phyloP scores from a whole-genome alignment of 345 rosid genomes.

The Turnera subulata region DNA sequence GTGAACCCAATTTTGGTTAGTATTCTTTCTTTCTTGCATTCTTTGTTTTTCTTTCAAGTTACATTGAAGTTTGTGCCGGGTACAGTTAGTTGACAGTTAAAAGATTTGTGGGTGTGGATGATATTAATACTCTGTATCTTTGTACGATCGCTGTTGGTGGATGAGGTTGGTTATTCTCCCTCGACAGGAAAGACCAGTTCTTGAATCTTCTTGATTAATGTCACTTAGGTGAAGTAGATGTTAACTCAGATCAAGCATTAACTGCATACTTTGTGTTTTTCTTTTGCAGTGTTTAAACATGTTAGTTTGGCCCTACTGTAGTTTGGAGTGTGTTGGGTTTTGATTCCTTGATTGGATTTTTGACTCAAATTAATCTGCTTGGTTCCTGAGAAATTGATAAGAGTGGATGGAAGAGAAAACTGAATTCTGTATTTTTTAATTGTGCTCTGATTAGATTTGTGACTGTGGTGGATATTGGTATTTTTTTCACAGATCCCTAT shows the following conservation, averaged over 20 bases:
- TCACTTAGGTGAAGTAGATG: slow-evolving; percentile 9
- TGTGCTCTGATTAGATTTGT: too few species aligned
- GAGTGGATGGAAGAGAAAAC: background rate
- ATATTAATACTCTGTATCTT: background rate
- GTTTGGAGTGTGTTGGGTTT: too few species aligned
- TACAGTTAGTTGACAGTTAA: background rate
- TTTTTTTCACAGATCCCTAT: slow-evolving; percentile 12
- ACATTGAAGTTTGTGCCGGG: background rate
- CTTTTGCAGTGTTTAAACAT: background rate
- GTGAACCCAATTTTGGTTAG: background rate
- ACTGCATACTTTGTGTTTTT: slow-evolving; percentile 1
- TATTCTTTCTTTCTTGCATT: background rate
- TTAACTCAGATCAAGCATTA: background rate
- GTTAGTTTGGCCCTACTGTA: too few species aligned
- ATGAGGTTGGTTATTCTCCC: background rate
- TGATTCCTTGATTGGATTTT: background rate
- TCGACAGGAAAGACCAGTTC: background rate
- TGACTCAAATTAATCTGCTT: background rate
- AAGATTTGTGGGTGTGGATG: background rate
- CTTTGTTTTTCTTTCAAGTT: background rate
- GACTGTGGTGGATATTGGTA: too few species aligned
- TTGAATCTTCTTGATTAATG: slow-evolving; percentile 4
- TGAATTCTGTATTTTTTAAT: too few species aligned
- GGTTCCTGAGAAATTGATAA: slow-evolving; percentile 1
- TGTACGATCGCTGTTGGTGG: too few species aligned